phyloP scores from a whole-genome alignment of 352 stramenopile species.

The Phytophthora ramorum region DNA sequence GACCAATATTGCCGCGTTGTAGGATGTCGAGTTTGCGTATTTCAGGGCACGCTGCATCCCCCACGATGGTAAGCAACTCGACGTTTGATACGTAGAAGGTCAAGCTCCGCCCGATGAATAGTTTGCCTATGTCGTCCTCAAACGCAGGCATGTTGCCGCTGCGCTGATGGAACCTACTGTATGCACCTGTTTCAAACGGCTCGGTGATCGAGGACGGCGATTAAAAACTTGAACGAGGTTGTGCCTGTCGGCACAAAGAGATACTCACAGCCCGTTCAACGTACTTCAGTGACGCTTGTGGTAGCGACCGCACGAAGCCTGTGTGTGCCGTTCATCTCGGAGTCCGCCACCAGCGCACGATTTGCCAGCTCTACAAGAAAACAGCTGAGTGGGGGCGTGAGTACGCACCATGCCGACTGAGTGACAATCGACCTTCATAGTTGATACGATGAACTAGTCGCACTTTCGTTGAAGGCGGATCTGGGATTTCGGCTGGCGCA shows the following conservation, averaged over 20 bases:
- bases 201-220: neutral
- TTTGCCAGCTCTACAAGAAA: neutral
- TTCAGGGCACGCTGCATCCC: conserved; percentile 16
- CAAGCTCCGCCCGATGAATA: neutral
- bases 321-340: neutral
- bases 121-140: no score
- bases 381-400: neutral
- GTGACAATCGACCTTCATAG: neutral
- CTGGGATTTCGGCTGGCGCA: conserved; percentile 17
- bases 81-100: neutral
- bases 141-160: no score
- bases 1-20: conserved; percentile 7
- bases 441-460: neutral
- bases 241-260: no score
- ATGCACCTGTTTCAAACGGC: no score
- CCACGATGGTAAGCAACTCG: conserved; percentile 9
- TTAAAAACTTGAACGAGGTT: neutral
- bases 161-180: no score
- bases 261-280: neutral
- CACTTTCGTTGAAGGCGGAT: conserved; percentile 19
- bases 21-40: conserved; percentile 12
- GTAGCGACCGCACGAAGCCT: neutral
- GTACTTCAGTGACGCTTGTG: neutral
- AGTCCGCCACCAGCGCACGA: neutral
- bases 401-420: no score